Percentiles rank a stretch among this genome's conserved stretches.
phyloP scores from a whole-genome alignment of 2,329 filamentous ascomycete genomes.

The Exophiala viscosa region DNA sequence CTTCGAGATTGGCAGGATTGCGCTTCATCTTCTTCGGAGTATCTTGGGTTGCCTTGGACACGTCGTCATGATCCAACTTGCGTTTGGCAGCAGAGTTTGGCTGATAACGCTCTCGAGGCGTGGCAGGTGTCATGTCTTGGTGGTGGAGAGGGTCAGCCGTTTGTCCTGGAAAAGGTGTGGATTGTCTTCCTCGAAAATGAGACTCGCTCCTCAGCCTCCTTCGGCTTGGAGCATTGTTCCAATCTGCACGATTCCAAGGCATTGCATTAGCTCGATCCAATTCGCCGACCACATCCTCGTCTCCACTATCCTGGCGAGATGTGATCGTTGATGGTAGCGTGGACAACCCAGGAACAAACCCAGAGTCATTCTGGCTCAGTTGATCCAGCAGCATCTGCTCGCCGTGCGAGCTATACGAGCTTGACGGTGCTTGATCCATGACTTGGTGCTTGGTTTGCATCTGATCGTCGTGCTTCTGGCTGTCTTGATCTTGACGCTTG shows the following conservation, averaged over 20 bases:
- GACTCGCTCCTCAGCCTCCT: constrained; percentile 12
- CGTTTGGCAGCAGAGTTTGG: constrained; percentile 25
- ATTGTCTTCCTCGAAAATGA: not conserved
- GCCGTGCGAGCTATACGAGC: constrained; percentile 14
- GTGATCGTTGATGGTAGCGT: not conserved
- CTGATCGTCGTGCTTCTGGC: not conserved
- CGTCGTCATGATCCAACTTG: constrained; percentile 8
- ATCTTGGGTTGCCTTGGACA: not conserved
- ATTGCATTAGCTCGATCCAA: not conserved
- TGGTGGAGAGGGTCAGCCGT: not conserved
- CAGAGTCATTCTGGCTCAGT: constrained; percentile 2
- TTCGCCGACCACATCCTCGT: not conserved
- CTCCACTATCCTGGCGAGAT: not conserved
- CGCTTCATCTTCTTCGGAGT: constrained; percentile 14
- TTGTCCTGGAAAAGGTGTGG: not conserved
- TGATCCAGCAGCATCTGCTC: constrained; percentile 23
- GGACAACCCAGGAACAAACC: not conserved
- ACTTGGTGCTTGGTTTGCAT: not conserved
- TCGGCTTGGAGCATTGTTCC: not conserved
- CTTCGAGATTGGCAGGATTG: constrained; percentile 13
- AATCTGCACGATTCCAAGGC: not conserved
- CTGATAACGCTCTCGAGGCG: constrained; percentile 15
- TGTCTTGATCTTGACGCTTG: not conserved
- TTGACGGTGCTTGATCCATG: constrained; percentile 1
- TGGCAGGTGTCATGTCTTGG: constrained; percentile 7